These are phyloP conservation scores for Syzygium jambos DNA, from an alignment of 345 rosid species.

Conservation along the genomic window DNA sequence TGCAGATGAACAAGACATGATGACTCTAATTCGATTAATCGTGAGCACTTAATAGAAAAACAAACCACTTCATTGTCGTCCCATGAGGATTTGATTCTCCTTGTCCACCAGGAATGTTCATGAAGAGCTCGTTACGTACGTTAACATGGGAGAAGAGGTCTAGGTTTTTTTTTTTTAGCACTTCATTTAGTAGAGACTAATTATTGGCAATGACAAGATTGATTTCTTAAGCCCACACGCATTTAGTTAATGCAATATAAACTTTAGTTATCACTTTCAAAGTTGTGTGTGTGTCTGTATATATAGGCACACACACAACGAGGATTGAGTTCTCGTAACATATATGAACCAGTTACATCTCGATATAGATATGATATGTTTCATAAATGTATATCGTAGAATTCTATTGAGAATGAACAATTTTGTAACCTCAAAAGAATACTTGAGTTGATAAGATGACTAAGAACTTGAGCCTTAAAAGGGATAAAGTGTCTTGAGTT, in stretches of 20 bases:
- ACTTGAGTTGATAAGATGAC: not conserved
- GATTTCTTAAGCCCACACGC: not conserved
- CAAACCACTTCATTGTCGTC: not conserved
- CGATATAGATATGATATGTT: not conserved
- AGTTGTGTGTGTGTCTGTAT: not conserved
- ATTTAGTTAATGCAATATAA: not conserved
- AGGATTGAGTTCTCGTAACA: not conserved
- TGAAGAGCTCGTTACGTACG: not conserved
- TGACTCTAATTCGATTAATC: not conserved
- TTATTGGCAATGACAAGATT: not conserved
- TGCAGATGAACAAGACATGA: not conserved
- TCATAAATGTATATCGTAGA: not conserved
- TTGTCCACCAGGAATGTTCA: not conserved
- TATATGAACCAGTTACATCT: not conserved
- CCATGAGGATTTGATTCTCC: not conserved
- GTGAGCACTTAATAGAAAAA: not conserved
- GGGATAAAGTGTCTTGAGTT: not conserved
- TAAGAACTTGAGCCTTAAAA: not conserved
- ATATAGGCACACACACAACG: not conserved
- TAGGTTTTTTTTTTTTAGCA: not conserved
- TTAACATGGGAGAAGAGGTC: not conserved
- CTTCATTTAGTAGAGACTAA: not conserved
- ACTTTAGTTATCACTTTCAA: not conserved
- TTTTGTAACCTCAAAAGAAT: not conserved
- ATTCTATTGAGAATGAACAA: not conserved